Base-by-base conservation (phyloP, 768 basidiomycete genomes). In the Ephemerocybe angulata region DNA sequence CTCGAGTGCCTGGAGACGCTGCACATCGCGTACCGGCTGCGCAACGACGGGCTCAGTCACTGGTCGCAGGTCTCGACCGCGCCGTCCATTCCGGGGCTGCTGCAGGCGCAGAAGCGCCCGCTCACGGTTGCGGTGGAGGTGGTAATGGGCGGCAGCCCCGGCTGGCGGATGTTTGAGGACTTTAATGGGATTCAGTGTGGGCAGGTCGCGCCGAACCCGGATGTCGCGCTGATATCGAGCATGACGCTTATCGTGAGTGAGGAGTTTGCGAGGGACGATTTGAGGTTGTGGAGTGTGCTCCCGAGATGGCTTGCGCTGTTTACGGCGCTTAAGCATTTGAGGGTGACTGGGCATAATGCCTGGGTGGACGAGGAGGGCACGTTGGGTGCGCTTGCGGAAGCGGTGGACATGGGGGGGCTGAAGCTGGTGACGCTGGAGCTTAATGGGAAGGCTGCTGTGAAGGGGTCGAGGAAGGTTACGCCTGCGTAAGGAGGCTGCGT, bases 151-250 rank as follows among this genome's bases (percentile, higher is more conserved):
- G 44, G 42, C 24, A 64, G 46, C 17, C 65, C 65, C 0, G 65
- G 63, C 19, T 63, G 63, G 61, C 53, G 50, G 38, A 61, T 66
- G 63, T 54, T 58, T 35, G 60, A 60, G 29, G 60, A 66, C 50
- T 17, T 62, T 27, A 56, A 58, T 22, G n/a, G n/a, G n/a, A n/a
- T 24, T 19, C 28, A 25, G 17, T 15, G 35, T 31, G 49, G 27
- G 28, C 2, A 30, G 15, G 21, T 28, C 13, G 37, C 37, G 1
- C 40, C 54, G 17, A 44, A 46, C 13, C 35, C 58, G 4, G 57
- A 60, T 24, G 8, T 54, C 24, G 58, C 50, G 8, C 41, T 55
- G 21, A 31, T 65, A 22, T 50, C 53, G n/a, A 57, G 63, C 33
- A 54, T 65, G 25, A 56, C 54, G 1, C 52, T 65, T 17, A 35